Evolutionary conservation across 768 basidiomycete species (phyloP), one percentile per base, ranked within the genome.

Genomic region (Pisolithus tinctorius): DNA sequence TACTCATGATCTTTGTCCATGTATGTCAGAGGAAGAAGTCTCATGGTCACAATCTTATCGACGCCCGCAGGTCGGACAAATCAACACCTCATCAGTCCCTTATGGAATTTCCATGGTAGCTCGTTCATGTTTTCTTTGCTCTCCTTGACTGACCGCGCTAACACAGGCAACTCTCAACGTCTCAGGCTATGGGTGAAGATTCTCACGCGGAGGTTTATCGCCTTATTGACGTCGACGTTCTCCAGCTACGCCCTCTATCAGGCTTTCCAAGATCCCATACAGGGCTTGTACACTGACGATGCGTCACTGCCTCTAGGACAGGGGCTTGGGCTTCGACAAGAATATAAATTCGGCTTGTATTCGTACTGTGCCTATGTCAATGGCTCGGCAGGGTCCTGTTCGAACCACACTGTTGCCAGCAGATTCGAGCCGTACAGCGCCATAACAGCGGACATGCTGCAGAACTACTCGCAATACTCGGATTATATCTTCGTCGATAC

Each of bases 271-370:
- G 84, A 86, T 64, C 78, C 80, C 6, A 81, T 85, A 45, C 63
- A 72, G 39, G 79, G 75, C 25, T 72, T 92, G 11, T 88, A 88
- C 66, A 79, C 86, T n/a, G 63, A 61, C 44, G 84, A 89, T 63
- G 72, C 80, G 23, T 79, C 79, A 31, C 74, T 77, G 40, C 82
- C 87, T 4, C 78, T 91, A 2, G 74, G 73, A 45, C 62, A 68
- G 45, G 60, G 71, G 43, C 69, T 72, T 13, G 89, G 89, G 17
- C 69, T 91, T 51, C 80, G 88, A 59, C 77, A 83, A 63, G 67
- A 74, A 53, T 92, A 92, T 69, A 71, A 81, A 53, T 91, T 85
- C 56, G 89, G 89, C n/a, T 71, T 92, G 25, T 92, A 91, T 69
- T 80, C 82, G 17, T 80, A 86, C 63, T 92, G 89, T 58, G 88